Conservation (phyloP, 768 basidiomycete species). For the Termitomyces sp. region DNA sequence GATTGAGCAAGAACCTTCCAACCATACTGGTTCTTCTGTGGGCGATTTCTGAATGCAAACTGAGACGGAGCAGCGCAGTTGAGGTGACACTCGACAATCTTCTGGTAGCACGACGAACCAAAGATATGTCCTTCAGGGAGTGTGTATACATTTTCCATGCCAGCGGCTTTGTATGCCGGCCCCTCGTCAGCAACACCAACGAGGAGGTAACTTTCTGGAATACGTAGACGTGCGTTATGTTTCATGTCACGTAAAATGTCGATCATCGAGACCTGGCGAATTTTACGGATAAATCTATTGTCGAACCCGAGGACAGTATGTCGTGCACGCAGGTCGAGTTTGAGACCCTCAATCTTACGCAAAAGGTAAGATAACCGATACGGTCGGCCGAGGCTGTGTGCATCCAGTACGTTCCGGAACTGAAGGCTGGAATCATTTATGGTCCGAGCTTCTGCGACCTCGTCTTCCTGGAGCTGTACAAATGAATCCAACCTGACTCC, state of each 20-base stretch:
- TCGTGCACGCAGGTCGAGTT: slow-evolving; percentile 41
- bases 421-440: slow-evolving; percentile 52
- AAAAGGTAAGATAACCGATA: slow-evolving; percentile 52
- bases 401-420: slow-evolving; percentile 44
- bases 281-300: slow-evolving; percentile 50
- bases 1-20: slow-evolving; percentile 59
- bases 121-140: slow-evolving; percentile 59
- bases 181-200: slow-evolving; percentile 86
- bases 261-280: slow-evolving; percentile 58
- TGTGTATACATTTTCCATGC: slow-evolving; percentile 46
- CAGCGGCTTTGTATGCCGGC: slow-evolving; percentile 49
- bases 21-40: slow-evolving; percentile 44
- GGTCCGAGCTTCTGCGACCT: slow-evolving; percentile 51
- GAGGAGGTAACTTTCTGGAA: slow-evolving; percentile 62
- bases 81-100: background rate
- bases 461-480: slow-evolving; percentile 52
- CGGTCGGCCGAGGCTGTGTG: slow-evolving; percentile 36
- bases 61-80: slow-evolving; percentile 17
- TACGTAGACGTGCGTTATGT: slow-evolving; percentile 65
- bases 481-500: slow-evolving; percentile 58
- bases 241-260: slow-evolving; percentile 72
- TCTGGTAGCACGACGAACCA: slow-evolving; percentile 35
- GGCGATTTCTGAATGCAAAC: slow-evolving; percentile 55
- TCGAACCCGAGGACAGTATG: slow-evolving; percentile 33
- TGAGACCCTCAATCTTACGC: slow-evolving; percentile 39